phyloP scores from a whole-genome alignment of 2,329 filamentous ascomycete species.

The Aureobasidium sp. region DNA sequence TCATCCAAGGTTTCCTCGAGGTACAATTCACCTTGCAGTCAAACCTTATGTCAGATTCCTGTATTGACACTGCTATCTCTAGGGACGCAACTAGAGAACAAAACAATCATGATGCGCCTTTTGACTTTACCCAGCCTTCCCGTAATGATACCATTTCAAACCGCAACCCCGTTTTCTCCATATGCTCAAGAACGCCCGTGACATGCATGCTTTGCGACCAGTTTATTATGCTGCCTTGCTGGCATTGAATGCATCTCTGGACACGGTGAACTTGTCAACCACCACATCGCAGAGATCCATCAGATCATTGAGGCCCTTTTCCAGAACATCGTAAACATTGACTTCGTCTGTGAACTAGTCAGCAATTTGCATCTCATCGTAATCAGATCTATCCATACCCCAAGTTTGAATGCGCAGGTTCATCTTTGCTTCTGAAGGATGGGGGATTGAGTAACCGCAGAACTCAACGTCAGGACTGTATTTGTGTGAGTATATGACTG shows the following conservation, averaged over 20 bases:
- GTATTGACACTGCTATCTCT: constrained; percentile 12
- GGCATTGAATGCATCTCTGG: constrained; percentile 55
- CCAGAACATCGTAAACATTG: constrained; percentile 74
- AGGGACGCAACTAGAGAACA: constrained; percentile 33
- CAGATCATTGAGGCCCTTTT: constrained; percentile 83
- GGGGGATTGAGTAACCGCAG: constrained; percentile 95
- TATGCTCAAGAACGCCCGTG: constrained; percentile 14
- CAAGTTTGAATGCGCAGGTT: constrained; percentile 96
- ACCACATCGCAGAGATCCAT: constrained; percentile 91
- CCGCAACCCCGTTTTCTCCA: constrained; percentile 11
- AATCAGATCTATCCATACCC: constrained; percentile 49
- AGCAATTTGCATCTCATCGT: neutral
- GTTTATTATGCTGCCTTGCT: constrained; percentile 26
- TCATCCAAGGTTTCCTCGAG: constrained; percentile 93
- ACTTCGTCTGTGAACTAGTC: constrained; percentile 55
- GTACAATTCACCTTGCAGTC: constrained; percentile 43
- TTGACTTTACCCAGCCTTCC: constrained; percentile 11
- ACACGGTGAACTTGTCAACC: constrained; percentile 73
- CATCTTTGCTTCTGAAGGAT: constrained; percentile 94
- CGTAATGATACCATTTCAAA: constrained; percentile 18
- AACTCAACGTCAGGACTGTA: constrained; percentile 89
- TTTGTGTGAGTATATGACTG: neutral
- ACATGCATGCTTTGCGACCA: constrained; percentile 13
- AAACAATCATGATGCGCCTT: constrained; percentile 14
- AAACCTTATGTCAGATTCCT: neutral